Conservation (phyloP, 2,329 filamentous ascomycete species). For the Aspergillus intermedius region DNA sequence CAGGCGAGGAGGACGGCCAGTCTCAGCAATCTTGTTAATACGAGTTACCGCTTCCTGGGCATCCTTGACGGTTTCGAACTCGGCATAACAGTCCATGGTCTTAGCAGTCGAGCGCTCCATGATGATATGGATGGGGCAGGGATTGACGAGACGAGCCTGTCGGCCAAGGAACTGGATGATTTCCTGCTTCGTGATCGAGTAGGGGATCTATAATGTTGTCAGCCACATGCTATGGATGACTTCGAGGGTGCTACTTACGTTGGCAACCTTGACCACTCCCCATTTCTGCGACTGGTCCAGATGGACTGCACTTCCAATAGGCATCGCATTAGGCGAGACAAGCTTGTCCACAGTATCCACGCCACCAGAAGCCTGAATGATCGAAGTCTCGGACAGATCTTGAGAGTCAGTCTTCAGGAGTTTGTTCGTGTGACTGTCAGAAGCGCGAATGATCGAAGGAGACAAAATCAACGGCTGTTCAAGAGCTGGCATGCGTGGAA, state of each 20-base stretch:
- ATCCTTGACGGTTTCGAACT: slow-evolving; percentile 34
- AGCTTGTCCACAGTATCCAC: slow-evolving; percentile 8
- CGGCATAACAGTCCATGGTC: slow-evolving; percentile 50
- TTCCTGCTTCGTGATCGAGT: slow-evolving; percentile 44
- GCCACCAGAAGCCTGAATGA: slow-evolving; percentile 1
- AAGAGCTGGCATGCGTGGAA: not conserved
- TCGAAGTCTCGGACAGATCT: not conserved
- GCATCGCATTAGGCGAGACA: slow-evolving; percentile 17
- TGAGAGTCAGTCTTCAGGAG: slow-evolving; percentile 2
- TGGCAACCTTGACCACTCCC: slow-evolving; percentile 31
- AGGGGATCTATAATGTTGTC: slow-evolving; percentile 39
- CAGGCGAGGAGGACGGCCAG: slow-evolving; percentile 37
- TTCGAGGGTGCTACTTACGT: slow-evolving; percentile 22
- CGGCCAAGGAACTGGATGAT: slow-evolving; percentile 43
- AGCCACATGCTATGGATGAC: slow-evolving; percentile 1
- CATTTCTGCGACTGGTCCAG: slow-evolving; percentile 12
- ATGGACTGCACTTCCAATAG: slow-evolving; percentile 21
- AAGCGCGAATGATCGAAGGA: slow-evolving; percentile 2
- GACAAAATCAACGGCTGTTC: slow-evolving; percentile 2
- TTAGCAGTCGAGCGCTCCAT: slow-evolving; percentile 54
- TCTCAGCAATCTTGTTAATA: slow-evolving; percentile 29
- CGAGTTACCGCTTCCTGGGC: slow-evolving; percentile 34
- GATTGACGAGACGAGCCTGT: slow-evolving; percentile 33
- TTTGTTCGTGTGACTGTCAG: not conserved
- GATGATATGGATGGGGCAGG: slow-evolving; percentile 48